Conservation (phyloP, 2,329 filamentous ascomycete genomes). For the Calonectria honghensis region DNA sequence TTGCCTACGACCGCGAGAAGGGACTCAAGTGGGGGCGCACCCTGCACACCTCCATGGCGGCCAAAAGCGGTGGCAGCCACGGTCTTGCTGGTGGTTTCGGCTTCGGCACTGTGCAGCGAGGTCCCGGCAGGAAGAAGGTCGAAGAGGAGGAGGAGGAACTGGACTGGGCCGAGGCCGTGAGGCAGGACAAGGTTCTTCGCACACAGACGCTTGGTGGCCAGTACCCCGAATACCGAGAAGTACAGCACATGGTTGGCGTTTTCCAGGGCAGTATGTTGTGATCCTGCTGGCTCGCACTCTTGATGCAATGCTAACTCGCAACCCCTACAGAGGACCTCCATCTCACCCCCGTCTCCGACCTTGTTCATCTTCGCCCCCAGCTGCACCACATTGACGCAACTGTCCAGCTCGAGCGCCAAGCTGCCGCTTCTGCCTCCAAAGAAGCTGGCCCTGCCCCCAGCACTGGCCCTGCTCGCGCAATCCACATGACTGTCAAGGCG, state of each 20-base stretch:
- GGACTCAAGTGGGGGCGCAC: constrained; percentile 89
- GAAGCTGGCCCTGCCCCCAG: constrained; percentile 58
- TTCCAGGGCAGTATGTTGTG: constrained; percentile 84
- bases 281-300: background rate
- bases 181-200: constrained; percentile 82
- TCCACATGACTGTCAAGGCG: constrained; percentile 91
- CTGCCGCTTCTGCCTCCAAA: constrained; percentile 62
- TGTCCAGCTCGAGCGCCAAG: constrained; percentile 79
- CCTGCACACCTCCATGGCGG: constrained; percentile 76
- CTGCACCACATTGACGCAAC: constrained; percentile 94
- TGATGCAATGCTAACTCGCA: constrained; percentile 45
- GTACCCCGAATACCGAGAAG: constrained; percentile 80
- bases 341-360: constrained; percentile 86
- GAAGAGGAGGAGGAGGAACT: constrained; percentile 68
- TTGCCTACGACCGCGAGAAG: constrained; percentile 88
- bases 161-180: constrained; percentile 81
- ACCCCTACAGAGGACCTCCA: constrained; percentile 82
- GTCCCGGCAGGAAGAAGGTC: constrained; percentile 61
- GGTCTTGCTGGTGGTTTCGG: constrained; percentile 85
- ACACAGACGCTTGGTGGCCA: constrained; percentile 92
- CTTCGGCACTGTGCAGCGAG: constrained; percentile 70
- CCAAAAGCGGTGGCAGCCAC: constrained; percentile 79
- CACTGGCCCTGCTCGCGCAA: constrained; percentile 78
- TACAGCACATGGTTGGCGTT: constrained; percentile 94
- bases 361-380: constrained; percentile 93